phyloP scores from a whole-genome alignment of 2,329 filamentous ascomycete genomes.

The Capronia epimyces region DNA sequence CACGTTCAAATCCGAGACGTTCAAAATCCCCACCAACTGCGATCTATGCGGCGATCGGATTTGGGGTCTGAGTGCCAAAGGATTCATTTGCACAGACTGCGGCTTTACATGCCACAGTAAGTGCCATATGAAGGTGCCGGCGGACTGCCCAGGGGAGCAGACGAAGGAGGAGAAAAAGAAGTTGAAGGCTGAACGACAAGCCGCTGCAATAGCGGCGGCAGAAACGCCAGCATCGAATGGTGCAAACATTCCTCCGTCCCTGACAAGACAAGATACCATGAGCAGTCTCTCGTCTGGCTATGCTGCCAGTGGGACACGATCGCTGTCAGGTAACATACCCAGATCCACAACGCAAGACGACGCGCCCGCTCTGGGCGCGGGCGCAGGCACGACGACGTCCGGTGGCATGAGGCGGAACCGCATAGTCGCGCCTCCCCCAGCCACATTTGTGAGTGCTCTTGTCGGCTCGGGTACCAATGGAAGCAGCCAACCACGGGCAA shows the following conservation, averaged over 20 bases:
- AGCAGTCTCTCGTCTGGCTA: slow-evolving; percentile 86
- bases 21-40: slow-evolving; percentile 98
- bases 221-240: slow-evolving; percentile 42
- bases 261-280: slow-evolving; percentile 81
- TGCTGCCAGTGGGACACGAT: slow-evolving; percentile 70
- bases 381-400: slow-evolving; percentile 27
- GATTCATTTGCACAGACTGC: slow-evolving; percentile 91
- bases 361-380: slow-evolving; percentile 40
- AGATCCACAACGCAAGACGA: slow-evolving; percentile 49
- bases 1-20: slow-evolving; percentile 97
- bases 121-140: slow-evolving; percentile 97
- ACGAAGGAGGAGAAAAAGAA: slow-evolving; percentile 94
- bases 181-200: slow-evolving; percentile 78
- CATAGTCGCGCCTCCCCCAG: slow-evolving; percentile 80
- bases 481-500: slow-evolving; percentile 60
- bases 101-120: slow-evolving; percentile 98
- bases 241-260: slow-evolving; percentile 48
- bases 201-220: slow-evolving; percentile 59
- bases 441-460: slow-evolving; percentile 68
- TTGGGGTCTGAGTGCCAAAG: slow-evolving; percentile 94
- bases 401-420: slow-evolving; percentile 54
- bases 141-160: slow-evolving; percentile 89
- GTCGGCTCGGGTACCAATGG: slow-evolving; percentile 39
- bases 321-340: slow-evolving; percentile 57
- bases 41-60: slow-evolving; percentile 94